These are phyloP conservation scores for Xylaria castorea DNA, from an alignment of 495 filamentous ascomycete genomes.

Conservation along the genomic window DNA sequence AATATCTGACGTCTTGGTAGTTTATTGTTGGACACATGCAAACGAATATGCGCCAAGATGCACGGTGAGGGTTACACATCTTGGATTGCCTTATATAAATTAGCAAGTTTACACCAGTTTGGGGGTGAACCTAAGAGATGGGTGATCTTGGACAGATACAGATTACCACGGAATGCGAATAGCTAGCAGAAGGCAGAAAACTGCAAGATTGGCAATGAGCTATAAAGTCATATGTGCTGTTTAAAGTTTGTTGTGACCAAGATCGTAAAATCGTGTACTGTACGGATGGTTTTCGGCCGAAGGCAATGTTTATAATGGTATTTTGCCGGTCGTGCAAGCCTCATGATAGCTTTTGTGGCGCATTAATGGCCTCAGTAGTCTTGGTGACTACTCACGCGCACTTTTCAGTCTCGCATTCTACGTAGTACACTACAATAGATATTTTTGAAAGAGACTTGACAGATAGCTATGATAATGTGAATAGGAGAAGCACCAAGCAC, in stretches of 20 bases:
- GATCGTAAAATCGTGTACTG: slow-evolving; percentile 9
- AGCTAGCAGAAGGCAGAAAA: neutral
- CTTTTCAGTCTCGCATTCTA: neutral
- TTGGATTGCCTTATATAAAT: slow-evolving; percentile 2
- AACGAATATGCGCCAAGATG: slow-evolving; percentile 25
- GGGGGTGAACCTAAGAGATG: neutral
- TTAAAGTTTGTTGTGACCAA: neutral
- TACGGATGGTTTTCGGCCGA: neutral
- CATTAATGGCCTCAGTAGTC: neutral
- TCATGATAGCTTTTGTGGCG: neutral
- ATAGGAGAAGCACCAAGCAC: neutral
- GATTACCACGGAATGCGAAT: neutral
- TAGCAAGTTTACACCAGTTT: neutral
- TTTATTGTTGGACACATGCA: slow-evolving; percentile 9
- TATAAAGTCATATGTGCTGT: neutral
- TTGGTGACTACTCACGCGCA: neutral
- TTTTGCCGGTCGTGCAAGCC: neutral
- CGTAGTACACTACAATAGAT: neutral
- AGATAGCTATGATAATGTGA: neutral
- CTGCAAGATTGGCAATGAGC: neutral
- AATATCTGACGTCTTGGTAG: neutral
- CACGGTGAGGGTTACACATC: neutral
- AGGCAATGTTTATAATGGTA: neutral
- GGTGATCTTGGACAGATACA: too few species aligned
- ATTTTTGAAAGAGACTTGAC: too few species aligned